phyloP scores from a whole-genome alignment of 2,329 filamentous ascomycete species.

The Xylariaceae sp. region DNA sequence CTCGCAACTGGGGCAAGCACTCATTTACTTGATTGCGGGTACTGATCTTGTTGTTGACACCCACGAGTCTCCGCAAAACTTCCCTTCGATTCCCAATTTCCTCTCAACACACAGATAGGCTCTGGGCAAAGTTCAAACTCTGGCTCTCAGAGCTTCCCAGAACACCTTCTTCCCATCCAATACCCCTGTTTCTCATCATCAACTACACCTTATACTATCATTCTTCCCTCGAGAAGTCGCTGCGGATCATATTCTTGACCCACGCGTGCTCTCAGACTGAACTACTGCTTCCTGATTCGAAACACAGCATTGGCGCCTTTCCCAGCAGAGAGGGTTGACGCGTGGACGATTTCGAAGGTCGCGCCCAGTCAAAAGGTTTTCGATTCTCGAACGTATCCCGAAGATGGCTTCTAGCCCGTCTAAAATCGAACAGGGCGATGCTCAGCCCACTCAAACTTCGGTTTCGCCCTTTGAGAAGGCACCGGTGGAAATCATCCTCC shows the following conservation, averaged over 20 bases:
- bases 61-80: too few species aligned
- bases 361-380: too few species aligned
- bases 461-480: conserved; percentile 19
- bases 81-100: neutral
- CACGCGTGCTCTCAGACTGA: too few species aligned
- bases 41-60: neutral
- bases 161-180: neutral
- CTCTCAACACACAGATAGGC: neutral
- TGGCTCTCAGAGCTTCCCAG: neutral
- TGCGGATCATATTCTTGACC: neutral
- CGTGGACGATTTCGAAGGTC: too few species aligned
- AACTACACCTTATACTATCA: neutral
- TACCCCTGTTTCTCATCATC: neutral
- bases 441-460: conserved; percentile 6
- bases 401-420: conserved; percentile 4
- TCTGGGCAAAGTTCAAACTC: neutral
- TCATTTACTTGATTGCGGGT: neutral
- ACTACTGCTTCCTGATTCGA: too few species aligned
- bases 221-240: neutral
- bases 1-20: neutral
- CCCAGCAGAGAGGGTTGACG: too few species aligned
- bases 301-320: too few species aligned
- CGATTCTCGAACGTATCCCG: neutral
- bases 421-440: neutral
- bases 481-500: conserved; percentile 47